A percentile compares a stretch with the other conserved stretches of the same genome.
Evolutionary conservation across 2,329 filamentous ascomycete genomes (phyloP).

Genomic region (Xylaria sp.): DNA sequence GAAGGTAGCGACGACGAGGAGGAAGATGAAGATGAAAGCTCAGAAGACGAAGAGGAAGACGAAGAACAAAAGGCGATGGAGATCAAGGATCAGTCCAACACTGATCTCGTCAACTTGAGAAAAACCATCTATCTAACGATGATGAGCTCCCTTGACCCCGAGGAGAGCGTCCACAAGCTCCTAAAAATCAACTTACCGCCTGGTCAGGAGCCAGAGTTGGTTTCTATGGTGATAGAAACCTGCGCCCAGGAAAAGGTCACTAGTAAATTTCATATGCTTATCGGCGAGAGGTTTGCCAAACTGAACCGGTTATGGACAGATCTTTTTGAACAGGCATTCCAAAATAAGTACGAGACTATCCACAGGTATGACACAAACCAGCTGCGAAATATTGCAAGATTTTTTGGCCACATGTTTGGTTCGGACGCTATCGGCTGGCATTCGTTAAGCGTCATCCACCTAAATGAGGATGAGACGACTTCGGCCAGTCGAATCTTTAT

Average conservation of each 20-base stretch:
- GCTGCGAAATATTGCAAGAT: constrained; percentile 91
- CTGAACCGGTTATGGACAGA: constrained; percentile 95
- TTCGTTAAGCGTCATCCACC: constrained; percentile 81
- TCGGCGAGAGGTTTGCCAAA: constrained; percentile 94
- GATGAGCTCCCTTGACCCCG: constrained; percentile 94
- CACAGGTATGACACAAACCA: constrained; percentile 97
- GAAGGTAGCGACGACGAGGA: constrained; percentile 91
- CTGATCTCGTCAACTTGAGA: constrained; percentile 91
- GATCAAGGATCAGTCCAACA: constrained; percentile 98
- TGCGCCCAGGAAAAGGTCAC: constrained; percentile 97
- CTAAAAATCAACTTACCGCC: constrained; percentile 91
- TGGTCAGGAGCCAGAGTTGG: constrained; percentile 88
- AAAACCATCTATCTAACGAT: constrained; percentile 97
- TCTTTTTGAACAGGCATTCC: constrained; percentile 89
- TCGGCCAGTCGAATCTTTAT: constrained; percentile 97
- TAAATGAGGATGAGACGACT: constrained; percentile 97
- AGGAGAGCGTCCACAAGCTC: constrained; percentile 96
- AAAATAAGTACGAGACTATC: constrained; percentile 96
- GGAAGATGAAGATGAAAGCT: constrained; percentile 75
- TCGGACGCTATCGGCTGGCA: constrained; percentile 95
- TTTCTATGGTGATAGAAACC: constrained; percentile 97
- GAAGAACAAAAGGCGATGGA: constrained; percentile 86
- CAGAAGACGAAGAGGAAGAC: constrained; percentile 72
- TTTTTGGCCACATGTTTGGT: constrained; percentile 91
- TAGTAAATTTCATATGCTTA: constrained; percentile 95